Conservation (phyloP, 164 flowering plant genomes). For the Hamamelis virginiana region DNA sequence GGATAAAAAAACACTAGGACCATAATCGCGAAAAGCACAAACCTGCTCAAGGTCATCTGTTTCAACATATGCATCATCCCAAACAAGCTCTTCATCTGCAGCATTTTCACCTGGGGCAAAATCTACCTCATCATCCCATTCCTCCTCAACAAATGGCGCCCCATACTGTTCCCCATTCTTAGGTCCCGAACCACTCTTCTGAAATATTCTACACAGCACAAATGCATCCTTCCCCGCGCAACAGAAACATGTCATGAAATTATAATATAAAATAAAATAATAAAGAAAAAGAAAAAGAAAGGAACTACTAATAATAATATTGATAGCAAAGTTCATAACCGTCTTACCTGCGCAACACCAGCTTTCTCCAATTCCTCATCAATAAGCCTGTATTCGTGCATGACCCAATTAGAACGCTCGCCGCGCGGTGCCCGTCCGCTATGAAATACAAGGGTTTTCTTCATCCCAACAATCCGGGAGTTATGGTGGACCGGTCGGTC, state of each 20-base stretch:
- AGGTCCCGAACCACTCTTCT: conserved; percentile 73
- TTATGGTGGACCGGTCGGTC: conserved; percentile 32
- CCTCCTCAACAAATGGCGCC: conserved; percentile 68
- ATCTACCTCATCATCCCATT: conserved; percentile 53
- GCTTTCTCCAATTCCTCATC: conserved; percentile 35
- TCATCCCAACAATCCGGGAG: conserved; percentile 37
- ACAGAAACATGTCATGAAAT: neutral
- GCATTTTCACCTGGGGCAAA: conserved; percentile 27
- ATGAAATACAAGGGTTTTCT: conserved; percentile 48
- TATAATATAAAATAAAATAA: neutral
- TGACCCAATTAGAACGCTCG: conserved; percentile 45
- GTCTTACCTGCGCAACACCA: conserved; percentile 32
- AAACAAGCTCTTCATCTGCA: conserved; percentile 23
- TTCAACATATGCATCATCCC: conserved; percentile 32
- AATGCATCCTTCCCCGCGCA: conserved; percentile 48
- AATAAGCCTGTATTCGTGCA: conserved; percentile 45
- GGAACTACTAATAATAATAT: no score
- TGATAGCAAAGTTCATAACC: neutral
- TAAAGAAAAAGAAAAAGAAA: no score
- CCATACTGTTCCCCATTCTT: conserved; percentile 73
- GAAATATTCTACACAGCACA: conserved; percentile 65
- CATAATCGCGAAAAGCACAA: conserved; percentile 10
- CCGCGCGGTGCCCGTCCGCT: conserved; percentile 45
- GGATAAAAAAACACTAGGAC: neutral
- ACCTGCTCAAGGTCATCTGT: conserved; percentile 50